phyloP scores from a whole-genome alignment of 2,329 filamentous ascomycete genomes.

The Fusarium sp. region DNA sequence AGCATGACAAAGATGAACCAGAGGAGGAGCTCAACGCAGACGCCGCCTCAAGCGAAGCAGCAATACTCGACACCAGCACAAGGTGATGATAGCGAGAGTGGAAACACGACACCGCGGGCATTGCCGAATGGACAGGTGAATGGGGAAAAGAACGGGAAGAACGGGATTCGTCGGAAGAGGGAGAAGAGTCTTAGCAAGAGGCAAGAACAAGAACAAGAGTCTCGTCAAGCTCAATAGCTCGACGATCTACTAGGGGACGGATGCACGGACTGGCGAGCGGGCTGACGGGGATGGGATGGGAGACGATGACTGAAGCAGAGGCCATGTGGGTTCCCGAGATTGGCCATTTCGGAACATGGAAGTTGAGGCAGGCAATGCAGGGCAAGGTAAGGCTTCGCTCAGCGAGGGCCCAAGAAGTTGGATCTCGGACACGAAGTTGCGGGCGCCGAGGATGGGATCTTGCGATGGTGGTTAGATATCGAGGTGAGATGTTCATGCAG shows the following conservation, averaged over 20 bases:
- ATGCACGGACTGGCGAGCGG: constrained; percentile 70
- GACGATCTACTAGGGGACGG: constrained; percentile 68
- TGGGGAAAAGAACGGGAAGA: constrained; percentile 44
- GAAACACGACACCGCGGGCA: constrained; percentile 28
- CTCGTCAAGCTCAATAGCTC: constrained; percentile 66
- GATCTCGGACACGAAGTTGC: constrained; percentile 32
- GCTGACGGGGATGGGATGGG: constrained; percentile 61
- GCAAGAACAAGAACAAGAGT: constrained; percentile 60
- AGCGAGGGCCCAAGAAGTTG: background rate
- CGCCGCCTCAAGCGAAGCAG: constrained; percentile 15
- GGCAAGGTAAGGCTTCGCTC: background rate
- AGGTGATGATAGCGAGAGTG: constrained; percentile 32
- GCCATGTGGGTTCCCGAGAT: constrained; percentile 1
- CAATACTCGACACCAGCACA: constrained; percentile 23
- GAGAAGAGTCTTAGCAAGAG: constrained; percentile 50
- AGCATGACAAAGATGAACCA: constrained; percentile 66
- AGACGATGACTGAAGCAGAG: constrained; percentile 52
- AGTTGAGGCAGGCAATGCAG: background rate
- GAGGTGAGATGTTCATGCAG: constrained; percentile 28
- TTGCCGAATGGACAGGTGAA: constrained; percentile 34
- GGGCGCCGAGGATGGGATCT: constrained; percentile 15
- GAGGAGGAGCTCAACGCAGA: constrained; percentile 46
- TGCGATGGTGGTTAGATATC: constrained; percentile 2
- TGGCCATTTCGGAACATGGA: constrained; percentile 2
- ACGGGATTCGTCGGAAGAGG: constrained; percentile 36